These are phyloP conservation scores for Zygosaccharomyces rouxii DNA, from an alignment of 805 yeast species.

Conservation along the genomic window DNA sequence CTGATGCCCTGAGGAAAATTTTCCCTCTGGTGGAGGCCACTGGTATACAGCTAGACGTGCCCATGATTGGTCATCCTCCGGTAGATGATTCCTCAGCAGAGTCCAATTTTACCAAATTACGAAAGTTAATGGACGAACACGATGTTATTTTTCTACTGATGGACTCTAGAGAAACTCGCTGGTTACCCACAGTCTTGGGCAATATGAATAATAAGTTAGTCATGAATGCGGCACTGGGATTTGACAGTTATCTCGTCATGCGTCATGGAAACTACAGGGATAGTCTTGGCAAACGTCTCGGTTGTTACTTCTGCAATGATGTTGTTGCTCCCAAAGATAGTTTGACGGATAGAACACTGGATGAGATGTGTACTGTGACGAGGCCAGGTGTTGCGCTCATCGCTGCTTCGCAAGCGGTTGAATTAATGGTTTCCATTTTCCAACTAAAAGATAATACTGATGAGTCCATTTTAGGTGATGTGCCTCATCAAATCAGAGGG, in stretches of 20 bases:
- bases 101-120: conserved; percentile 49
- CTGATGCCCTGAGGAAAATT: conserved; percentile 61
- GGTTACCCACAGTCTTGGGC: conserved; percentile 92
- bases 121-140: conserved; percentile 53
- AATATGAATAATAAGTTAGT: conserved; percentile 64
- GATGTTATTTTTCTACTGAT: conserved; percentile 77
- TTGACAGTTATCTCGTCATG: conserved; percentile 90
- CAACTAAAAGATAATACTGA: conserved; percentile 50
- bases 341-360: conserved; percentile 79
- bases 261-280: conserved; percentile 65
- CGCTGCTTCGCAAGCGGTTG: conserved; percentile 86
- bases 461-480: conserved; percentile 53
- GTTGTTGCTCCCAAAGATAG: conserved; percentile 92
- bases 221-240: conserved; percentile 91
- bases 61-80: conserved; percentile 93
- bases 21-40: conserved; percentile 69
- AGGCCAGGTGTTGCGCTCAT: conserved; percentile 91
- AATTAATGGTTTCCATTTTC: conserved; percentile 64
- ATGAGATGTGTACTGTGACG: conserved; percentile 98
- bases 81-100: conserved; percentile 49
- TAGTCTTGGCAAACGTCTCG: conserved; percentile 45
- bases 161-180: conserved; percentile 94
- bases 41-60: conserved; percentile 71
- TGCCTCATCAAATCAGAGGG: conserved; percentile 92
- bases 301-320: conserved; percentile 95